Base-by-base conservation (phyloP, 2,329 filamentous ascomycete species). In the Colletotrichum tanaceti region DNA sequence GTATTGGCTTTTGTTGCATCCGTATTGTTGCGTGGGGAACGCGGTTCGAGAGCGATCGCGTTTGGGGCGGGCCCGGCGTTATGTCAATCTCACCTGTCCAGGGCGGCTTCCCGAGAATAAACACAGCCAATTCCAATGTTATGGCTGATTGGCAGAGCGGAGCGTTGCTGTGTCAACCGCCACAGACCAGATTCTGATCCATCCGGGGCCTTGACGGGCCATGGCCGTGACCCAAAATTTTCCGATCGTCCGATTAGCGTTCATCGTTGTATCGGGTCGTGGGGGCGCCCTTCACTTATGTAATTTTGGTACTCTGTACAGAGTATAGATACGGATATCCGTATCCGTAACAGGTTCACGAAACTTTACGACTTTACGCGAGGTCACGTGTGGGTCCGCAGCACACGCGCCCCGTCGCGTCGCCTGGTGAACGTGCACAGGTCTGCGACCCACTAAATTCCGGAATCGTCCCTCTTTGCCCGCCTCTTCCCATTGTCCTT, bases 401-500 rank as follows among this genome's bases (percentile, higher is more conserved):
- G 1, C 9, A 59, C n/a, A 28, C 54, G 68, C 70, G 68, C 57
- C 16, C n/a, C 14, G 11, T 44, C 70, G 70, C 68, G 70, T 72
- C 70, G 57, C 54, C 65, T 18, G 43, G 70, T 63, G 70, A 71
- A 71, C 70, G 65, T 68, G 63, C 44, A 61, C 58, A 35, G 63
- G 43, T 41, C 38, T 13, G 16, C 35, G 58, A 20, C 58, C 67
- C 58, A 41, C 57, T 24, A 20, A 63, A 49, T 55, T 5, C 49
- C 49, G 58, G 43, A 20, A 35, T 39, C 16, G 20, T 66, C 44
- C 50, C 43, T 60, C 49, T 58, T 58, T 63, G 54, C 59, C 60
- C 44, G 28, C 43, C 52, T 63, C 52, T 61, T 44, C 46, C 52
- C 28, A 43, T 9, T 20, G 28, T 14, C 44, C 44, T 50, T 55